A percentile compares a stretch with the other conserved stretches of the same genome.
Evolutionary conservation across 2,329 filamentous ascomycete genomes (phyloP).

Genomic region (Fusarium miscanthi): DNA sequence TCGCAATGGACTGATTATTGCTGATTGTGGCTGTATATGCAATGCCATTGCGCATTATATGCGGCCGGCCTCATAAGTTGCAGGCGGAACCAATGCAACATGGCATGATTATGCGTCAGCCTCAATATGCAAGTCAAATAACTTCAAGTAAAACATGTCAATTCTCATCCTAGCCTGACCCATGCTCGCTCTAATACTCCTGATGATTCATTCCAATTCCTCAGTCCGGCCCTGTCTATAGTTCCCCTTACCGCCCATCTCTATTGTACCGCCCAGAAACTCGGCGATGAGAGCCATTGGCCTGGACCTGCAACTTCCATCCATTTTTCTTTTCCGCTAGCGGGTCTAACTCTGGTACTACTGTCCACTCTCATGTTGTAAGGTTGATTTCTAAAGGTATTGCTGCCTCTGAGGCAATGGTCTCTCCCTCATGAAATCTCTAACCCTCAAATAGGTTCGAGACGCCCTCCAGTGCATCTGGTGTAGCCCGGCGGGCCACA

Average conservation of each 20-base stretch:
- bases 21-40: neutral
- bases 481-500: constrained; percentile 53
- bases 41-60: constrained; percentile 7
- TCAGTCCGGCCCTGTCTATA: constrained; percentile 31
- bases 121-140: neutral
- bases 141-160: constrained; percentile 4
- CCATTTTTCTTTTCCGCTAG: constrained; percentile 22
- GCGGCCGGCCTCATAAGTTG: constrained; percentile 3
- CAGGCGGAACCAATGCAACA: neutral
- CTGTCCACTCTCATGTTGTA: constrained; percentile 4
- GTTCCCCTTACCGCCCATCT: constrained; percentile 5
- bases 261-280: constrained; percentile 6
- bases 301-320: neutral
- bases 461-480: constrained; percentile 66
- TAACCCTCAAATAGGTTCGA: constrained; percentile 61
- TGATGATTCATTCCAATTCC: constrained; percentile 21
- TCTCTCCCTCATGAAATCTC: neutral
- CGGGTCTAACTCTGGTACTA: neutral
- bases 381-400: neutral
- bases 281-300: constrained; percentile 1
- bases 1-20: constrained; percentile 4
- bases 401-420: neutral
- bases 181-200: constrained; percentile 42
- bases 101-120: constrained; percentile 9
- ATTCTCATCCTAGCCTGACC: constrained; percentile 17